These are phyloP conservation scores for Recurvomyces mirabilis DNA, from an alignment of 495 filamentous ascomycete genomes.

Conservation along the genomic window DNA sequence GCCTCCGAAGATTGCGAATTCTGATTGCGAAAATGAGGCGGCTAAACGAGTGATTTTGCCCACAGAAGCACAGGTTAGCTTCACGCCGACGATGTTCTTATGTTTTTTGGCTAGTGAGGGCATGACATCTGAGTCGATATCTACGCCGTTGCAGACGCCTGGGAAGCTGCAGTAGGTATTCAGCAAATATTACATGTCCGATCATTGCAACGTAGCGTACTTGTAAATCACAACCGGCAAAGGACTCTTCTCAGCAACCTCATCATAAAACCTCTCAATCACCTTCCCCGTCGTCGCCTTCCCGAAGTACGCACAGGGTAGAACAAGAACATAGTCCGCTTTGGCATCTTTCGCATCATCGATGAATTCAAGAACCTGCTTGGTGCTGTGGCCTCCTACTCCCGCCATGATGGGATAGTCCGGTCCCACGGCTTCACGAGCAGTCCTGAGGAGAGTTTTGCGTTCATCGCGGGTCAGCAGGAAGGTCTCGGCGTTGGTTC, in stretches of 20 bases:
- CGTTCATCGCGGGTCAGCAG: constrained; percentile 25
- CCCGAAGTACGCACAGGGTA: constrained; percentile 56
- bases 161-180: constrained; percentile 7
- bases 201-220: constrained; percentile 36
- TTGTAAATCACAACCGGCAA: constrained; percentile 59
- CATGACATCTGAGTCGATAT: constrained; percentile 54
- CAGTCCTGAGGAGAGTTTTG: constrained; percentile 14
- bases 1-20: constrained; percentile 57
- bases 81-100: constrained; percentile 51
- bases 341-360: constrained; percentile 46
- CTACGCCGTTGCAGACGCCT: constrained; percentile 59
- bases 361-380: constrained; percentile 49
- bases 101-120: constrained; percentile 39
- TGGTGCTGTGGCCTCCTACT: constrained; percentile 50
- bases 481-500: constrained; percentile 26
- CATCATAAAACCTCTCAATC: constrained; percentile 48
- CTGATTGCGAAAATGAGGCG: constrained; percentile 40
- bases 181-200: not conserved
- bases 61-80: constrained; percentile 58
- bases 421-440: constrained; percentile 20
- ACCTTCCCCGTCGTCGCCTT: constrained; percentile 46
- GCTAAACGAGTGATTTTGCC: constrained; percentile 53
- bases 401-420: constrained; percentile 24
- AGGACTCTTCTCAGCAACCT: constrained; percentile 40
- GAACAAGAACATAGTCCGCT: constrained; percentile 49